Base-by-base conservation (phyloP, 2,329 filamentous ascomycete species). In the Ceratocystiopsis sp. region DNA sequence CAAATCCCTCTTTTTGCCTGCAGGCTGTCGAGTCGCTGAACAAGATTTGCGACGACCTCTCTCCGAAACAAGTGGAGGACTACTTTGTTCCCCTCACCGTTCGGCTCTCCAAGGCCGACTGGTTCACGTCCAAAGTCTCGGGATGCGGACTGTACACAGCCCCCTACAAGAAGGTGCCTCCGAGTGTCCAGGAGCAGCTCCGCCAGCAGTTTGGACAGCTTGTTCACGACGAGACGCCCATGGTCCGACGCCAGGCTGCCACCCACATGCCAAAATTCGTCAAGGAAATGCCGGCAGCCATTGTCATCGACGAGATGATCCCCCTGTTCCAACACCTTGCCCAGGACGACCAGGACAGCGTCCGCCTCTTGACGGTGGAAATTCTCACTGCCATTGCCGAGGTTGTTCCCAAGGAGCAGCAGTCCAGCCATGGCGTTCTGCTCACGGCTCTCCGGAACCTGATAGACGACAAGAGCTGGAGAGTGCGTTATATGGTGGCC, bases 391-490 rank as follows among this genome's bases (percentile, higher is more conserved):
- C 89, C 35, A 93, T 98, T 55, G 89, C 91, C 48, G 91, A 98
- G 63, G 85, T 89, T 46, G 87, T 98, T 29, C 91, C 91, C 48
- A 96, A 96, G 65, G 91, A 96, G 62, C 87, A 98, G 61, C 91
- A 98, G 63, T 80, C 85, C 38, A 95, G 87, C 63, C 89, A 96
- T 57, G 91, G 89, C 42, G 85, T 96, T 45, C 67, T 98, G 45
- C 69, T 98, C 55, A 89, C 84, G 41, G 86, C 89, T 38, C 67
- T 98, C 56, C 80, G 91, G 55, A 93, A 77, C 64, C 65, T 98
- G 57, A 96, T 98, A 64, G 91, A 95, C 57, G 91, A 98, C 62
- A 98, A 96, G 75, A 96, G 91, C 67, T 98, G 91, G 91, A 79
- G 91, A 57, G 91, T 98, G 47, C 78, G 91, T 59, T 98, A 96